Evolutionary conservation across 768 basidiomycete species (phyloP).

Genomic region (Mrakia blollopis): DNA sequence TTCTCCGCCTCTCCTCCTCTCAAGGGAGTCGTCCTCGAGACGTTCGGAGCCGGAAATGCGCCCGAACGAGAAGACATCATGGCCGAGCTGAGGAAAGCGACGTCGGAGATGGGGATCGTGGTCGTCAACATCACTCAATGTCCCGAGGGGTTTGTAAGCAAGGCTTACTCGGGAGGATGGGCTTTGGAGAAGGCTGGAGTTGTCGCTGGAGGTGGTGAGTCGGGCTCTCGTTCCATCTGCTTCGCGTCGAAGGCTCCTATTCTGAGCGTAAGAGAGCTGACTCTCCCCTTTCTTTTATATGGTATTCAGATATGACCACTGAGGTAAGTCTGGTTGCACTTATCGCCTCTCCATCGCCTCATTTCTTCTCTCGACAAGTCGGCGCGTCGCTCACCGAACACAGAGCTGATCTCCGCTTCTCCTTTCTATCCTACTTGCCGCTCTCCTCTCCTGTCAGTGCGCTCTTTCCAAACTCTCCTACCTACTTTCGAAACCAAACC

Average conservation of each 20-base stretch:
- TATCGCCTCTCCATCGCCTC: neutral
- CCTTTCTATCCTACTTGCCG: neutral
- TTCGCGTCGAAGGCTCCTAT: neutral
- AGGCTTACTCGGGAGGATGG: conserved; percentile 55
- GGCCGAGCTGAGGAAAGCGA: conserved; percentile 21
- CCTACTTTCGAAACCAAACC: conserved; percentile 77
- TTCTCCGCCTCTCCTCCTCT: conserved; percentile 67
- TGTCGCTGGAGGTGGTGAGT: conserved; percentile 28
- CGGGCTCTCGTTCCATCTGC: neutral
- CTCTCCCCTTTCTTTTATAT: neutral
- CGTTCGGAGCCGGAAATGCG: conserved; percentile 89
- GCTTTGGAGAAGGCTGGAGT: conserved; percentile 30
- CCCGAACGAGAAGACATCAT: conserved; percentile 56
- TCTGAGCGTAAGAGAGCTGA: neutral
- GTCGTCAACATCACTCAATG: conserved; percentile 92
- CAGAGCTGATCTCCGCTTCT: no score
- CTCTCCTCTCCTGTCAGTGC: conserved; percentile 52
- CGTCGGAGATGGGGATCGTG: conserved; percentile 42
- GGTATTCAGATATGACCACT: conserved; percentile 82
- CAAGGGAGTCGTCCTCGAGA: conserved; percentile 79
- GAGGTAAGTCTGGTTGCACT: conserved; percentile 56
- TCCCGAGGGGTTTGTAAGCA: conserved; percentile 74
- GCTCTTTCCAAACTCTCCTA: conserved; percentile 87
- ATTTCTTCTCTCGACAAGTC: neutral
- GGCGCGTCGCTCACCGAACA: neutral